A percentile compares a stretch with the other conserved stretches of the same genome.
Evolutionary conservation across 2,329 filamentous ascomycete genomes (phyloP).

Genomic region (Stagonosporopsis vannaccii): DNA sequence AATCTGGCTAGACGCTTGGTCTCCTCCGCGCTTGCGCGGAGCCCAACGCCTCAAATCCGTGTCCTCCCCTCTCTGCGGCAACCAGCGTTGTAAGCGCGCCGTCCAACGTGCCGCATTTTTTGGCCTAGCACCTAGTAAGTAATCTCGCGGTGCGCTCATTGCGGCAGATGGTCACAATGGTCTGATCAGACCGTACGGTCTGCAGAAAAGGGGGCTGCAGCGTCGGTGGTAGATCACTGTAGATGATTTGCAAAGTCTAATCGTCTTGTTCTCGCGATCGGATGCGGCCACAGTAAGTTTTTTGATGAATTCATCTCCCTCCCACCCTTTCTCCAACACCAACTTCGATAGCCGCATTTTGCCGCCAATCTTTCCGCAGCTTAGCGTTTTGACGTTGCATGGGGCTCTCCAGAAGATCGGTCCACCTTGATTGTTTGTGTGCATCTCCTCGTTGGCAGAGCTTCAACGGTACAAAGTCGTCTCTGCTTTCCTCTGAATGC

Average conservation of each 20-base stretch:
- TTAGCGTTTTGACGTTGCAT: too few species aligned
- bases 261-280: too few species aligned
- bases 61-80: not conserved
- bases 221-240: constrained; percentile 1
- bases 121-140: not conserved
- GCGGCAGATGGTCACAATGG: not conserved
- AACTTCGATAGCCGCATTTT: too few species aligned
- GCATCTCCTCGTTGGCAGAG: too few species aligned
- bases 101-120: not conserved
- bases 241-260: not conserved
- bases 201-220: constrained; percentile 4
- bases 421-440: too few species aligned
- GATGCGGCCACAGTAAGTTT: too few species aligned
- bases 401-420: too few species aligned
- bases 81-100: not conserved
- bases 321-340: too few species aligned
- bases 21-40: not conserved
- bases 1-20: constrained; percentile 6
- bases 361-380: too few species aligned
- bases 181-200: not conserved
- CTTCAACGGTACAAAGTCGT: too few species aligned
- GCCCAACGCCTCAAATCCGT: not conserved
- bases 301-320: too few species aligned
- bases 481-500: too few species aligned
- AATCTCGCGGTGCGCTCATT: not conserved